phyloP scores from a whole-genome alignment of 331 rosid genomes.

The Rosa hybrid region DNA sequence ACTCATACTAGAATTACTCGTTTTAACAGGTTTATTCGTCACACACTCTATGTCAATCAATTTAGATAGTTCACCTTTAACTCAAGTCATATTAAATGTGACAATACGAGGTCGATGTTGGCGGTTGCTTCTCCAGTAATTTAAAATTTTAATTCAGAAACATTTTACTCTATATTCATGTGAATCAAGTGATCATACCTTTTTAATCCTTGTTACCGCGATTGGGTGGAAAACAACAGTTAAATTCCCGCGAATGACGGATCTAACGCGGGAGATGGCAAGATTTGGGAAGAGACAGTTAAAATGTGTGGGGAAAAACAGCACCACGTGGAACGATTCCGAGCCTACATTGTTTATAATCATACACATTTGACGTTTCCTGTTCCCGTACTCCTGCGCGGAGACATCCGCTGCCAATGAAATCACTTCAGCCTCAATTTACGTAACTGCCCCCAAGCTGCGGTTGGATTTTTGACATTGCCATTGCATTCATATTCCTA shows the following conservation, averaged over 20 bases:
- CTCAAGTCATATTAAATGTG: too few species aligned
- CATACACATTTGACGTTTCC: conserved; percentile 6
- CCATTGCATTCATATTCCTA: not conserved
- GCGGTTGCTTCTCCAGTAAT: too few species aligned
- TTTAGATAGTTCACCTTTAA: too few species aligned
- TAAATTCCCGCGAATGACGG: conserved; percentile 25
- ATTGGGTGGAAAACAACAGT: conserved; percentile 7
- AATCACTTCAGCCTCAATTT: not conserved
- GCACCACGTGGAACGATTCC: conserved; percentile 39
- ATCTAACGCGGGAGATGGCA: conserved; percentile 1
- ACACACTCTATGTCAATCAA: not conserved
- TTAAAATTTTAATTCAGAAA: too few species aligned
- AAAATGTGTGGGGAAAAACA: conserved; percentile 26
- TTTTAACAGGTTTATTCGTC: too few species aligned
- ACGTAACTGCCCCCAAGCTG: conserved; percentile 21
- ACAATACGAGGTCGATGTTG: too few species aligned
- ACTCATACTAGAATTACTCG: not conserved
- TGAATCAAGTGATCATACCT: not conserved
- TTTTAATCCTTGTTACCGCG: not conserved
- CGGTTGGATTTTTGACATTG: not conserved
- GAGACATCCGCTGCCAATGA: conserved; percentile 35
- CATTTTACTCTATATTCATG: too few species aligned
- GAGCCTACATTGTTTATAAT: conserved; percentile 11
- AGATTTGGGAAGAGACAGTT: not conserved
- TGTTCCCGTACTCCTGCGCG: conserved; percentile 26